A percentile compares a stretch with the other conserved stretches of the same genome.
Evolutionary conservation across 2,329 filamentous ascomycete species (phyloP).

Genomic region (Ceratocystis lukuohia): DNA sequence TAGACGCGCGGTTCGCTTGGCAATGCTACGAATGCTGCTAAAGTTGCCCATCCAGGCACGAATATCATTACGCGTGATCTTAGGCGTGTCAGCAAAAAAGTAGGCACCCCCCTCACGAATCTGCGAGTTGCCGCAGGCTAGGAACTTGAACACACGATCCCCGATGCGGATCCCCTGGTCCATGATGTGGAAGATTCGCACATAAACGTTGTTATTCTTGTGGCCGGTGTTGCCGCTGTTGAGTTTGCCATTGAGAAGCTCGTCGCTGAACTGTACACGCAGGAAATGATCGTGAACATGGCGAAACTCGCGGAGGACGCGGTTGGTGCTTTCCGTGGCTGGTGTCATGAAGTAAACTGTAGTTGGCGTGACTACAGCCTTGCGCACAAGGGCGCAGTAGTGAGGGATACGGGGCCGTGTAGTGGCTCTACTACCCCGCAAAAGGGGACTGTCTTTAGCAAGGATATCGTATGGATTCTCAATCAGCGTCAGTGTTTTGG

Average conservation of each 20-base stretch:
- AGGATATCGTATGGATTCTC: conserved; percentile 65
- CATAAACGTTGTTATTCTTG: conserved; percentile 57
- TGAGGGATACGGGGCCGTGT: conserved; percentile 36
- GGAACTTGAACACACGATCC: conserved; percentile 69
- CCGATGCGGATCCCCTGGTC: conserved; percentile 70
- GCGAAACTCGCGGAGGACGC: conserved; percentile 63
- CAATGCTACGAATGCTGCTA: conserved; percentile 64
- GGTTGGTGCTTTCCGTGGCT: conserved; percentile 72
- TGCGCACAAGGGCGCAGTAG: conserved; percentile 63
- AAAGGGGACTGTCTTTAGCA: conserved; percentile 31
- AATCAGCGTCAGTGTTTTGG: conserved; percentile 39
- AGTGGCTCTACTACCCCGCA: background rate
- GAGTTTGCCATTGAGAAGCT: conserved; percentile 50
- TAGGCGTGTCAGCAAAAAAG: conserved; percentile 66
- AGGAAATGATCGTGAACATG: conserved; percentile 65
- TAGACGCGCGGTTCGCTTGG: conserved; percentile 76
- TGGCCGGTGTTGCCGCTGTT: conserved; percentile 38
- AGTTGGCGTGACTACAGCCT: conserved; percentile 70
- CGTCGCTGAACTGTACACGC: conserved; percentile 79
- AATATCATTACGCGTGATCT: conserved; percentile 60
- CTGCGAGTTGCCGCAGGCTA: conserved; percentile 92
- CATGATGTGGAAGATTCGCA: conserved; percentile 57
- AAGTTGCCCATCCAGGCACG: conserved; percentile 81
- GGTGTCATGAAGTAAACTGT: conserved; percentile 68
- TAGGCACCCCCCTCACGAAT: conserved; percentile 84